Evolutionary conservation across 2,329 filamentous ascomycete genomes (phyloP), one percentile per base, ranked within the genome.

Genomic region (Botrytis paeoniae): DNA sequence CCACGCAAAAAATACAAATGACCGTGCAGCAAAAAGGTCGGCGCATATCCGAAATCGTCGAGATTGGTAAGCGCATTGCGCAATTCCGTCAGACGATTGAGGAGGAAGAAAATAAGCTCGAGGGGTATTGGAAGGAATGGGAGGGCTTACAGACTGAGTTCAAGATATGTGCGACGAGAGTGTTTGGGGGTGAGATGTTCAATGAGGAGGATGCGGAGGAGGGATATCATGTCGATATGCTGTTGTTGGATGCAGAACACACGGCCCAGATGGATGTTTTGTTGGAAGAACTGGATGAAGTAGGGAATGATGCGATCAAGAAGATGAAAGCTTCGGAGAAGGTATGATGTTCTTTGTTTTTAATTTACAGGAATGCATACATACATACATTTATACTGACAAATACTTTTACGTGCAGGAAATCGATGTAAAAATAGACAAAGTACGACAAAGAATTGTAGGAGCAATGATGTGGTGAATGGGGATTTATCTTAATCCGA

Each of bases 251-350:
- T 35, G 35, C 75, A 29, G 76, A 80, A 62, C 71, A 77, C 37
- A 68, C 70, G 22, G 51, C 74, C 22, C 71, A 62, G 57, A 32
- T 77, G 43, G 71, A 75, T 39, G 75, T 76, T 62, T 35, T 80
- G 35, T 68, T 75, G n/a, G 73, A 74, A 29, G 76, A 79, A 69
- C 69, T 80, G 64, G 70, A 75, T 51, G 73, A 73, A 5, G 57
- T 78, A 43, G 66, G 74, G 14, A n/a, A 20, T 25, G 69, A 76
- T 18, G 57, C 66, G 57, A 39, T 78, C 64, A 65, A 78, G 65
- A 78, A 76, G 69, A 75, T 78, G 74, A 78, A 78, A 57, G 69
- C 65, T 73, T 76, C 78, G 39, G 79, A 80, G 70, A 79, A 78
- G 76, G 79, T 79, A 74, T 29, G 73, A 51, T 32, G 12, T 25